Base-by-base conservation (phyloP, 257 asterid species). In the Solanum pinnatisectum region DNA sequence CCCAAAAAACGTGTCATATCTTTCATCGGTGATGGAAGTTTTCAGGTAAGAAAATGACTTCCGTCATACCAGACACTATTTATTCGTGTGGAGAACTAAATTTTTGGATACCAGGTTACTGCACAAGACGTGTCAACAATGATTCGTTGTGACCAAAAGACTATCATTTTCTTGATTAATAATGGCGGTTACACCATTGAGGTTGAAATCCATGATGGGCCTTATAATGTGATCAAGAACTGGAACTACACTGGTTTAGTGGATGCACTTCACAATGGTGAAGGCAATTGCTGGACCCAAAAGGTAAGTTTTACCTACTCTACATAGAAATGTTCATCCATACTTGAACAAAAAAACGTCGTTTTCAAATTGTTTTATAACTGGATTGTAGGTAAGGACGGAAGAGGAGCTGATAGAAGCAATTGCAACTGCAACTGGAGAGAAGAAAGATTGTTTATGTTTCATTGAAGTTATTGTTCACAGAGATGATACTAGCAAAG, bases 1-100 rank as follows among this genome's bases (percentile, higher is more conserved):
- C 94, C 94, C 3, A 71, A 91, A 40, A 94, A 92, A 84, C 92
- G 96, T 13, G 93, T 94, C 42, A 84, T 94, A 70, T 90, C 96
- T 36, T 93, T 93, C 92, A 94, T 94, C 6, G 96, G 96, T 15
- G 98, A 94, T 89, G 98, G 98, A n/a, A 93, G 98, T 88, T 94
- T 94, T 63, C 98, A 94, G 95, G 96, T 92, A 89, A 15, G 0
- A 5, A 56, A 22, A 9, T 56, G 77, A 30, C 83, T 82, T 49
- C 7, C 36, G 1, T 70, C 88, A 7, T 25, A n/a, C 83, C 44
- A 36, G 14, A 72, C 63, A 78, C 15, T 25, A 42, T 14, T 36
- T 42, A 76, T 22, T 78, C 23, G 3, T 0, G 6, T 77, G 63
- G 22, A 44, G 37, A 25, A 81, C 27, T 46, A 81, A 79, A 81